These are phyloP conservation scores for Simplicillium aogashimaense DNA, from an alignment of 2,329 filamentous ascomycete genomes.

Conservation along the genomic window DNA sequence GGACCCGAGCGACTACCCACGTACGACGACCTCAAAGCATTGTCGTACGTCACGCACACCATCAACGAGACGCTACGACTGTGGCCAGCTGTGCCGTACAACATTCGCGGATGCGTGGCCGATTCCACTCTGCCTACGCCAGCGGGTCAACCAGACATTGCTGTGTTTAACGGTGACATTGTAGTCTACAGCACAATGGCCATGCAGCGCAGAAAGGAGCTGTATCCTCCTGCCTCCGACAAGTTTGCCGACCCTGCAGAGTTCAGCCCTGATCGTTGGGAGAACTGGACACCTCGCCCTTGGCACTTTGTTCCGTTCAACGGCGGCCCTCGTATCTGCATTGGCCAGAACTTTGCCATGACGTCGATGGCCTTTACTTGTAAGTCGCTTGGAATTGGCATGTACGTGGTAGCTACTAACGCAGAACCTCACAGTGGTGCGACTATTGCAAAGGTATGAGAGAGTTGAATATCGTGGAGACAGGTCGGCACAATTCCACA, in stretches of 20 bases:
- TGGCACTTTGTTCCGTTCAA: conserved; percentile 71
- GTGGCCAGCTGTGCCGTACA: conserved; percentile 71
- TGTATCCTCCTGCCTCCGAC: conserved; percentile 43
- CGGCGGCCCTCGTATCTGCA: conserved; percentile 62
- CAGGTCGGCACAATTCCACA: conserved; percentile 30
- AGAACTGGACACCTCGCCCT: conserved; percentile 48
- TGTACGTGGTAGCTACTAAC: not conserved
- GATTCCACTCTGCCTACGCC: conserved; percentile 67
- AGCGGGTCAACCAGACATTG: conserved; percentile 12
- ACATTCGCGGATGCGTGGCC: conserved; percentile 52
- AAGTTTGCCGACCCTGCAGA: conserved; percentile 32
- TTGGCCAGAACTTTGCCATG: conserved; percentile 72
- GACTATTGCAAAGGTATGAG: conserved; percentile 51
- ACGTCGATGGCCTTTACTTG: conserved; percentile 49
- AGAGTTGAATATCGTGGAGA: conserved; percentile 36
- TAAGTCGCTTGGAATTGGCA: not conserved
- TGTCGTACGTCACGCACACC: conserved; percentile 69
- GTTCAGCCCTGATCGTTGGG: conserved; percentile 61
- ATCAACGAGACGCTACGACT: conserved; percentile 70
- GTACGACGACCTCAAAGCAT: conserved; percentile 74
- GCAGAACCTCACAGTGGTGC: conserved; percentile 22
- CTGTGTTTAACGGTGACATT: not conserved
- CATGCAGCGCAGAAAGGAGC: conserved; percentile 61
- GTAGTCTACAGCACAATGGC: conserved; percentile 58
- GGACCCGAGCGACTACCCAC: conserved; percentile 54